Evolutionary conservation across 176 grass and related monocot genomes (phyloP).

Genomic region (Oryza brachyantha): DNA sequence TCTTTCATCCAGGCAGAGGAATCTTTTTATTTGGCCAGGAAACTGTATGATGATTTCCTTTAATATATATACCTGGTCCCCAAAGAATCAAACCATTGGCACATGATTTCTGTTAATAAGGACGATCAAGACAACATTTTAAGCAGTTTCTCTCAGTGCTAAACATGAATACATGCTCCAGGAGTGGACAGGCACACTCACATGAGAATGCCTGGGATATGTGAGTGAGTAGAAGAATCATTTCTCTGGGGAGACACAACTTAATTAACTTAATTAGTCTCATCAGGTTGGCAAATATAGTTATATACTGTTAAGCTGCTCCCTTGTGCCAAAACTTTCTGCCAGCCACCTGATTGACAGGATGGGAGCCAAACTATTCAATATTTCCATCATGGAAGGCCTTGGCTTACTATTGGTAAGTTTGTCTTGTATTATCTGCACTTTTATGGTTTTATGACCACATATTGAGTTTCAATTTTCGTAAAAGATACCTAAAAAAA

Average conservation of each 20-base stretch:
- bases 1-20: neutral
- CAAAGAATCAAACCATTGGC: neutral
- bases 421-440: neutral
- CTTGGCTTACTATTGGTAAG: neutral
- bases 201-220: neutral
- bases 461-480: neutral
- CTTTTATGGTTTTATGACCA: too few relatives aligned
- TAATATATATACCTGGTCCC: constrained; percentile 25
- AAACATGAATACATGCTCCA: neutral
- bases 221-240: constrained; percentile 14
- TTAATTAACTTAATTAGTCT: neutral
- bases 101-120: constrained; percentile 15
- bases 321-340: neutral
- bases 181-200: constrained; percentile 2
- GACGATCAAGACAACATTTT: neutral
- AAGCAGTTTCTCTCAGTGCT: neutral
- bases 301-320: neutral
- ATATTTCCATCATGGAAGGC: neutral
- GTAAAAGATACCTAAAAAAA: too few relatives aligned
- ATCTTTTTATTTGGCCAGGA: constrained; percentile 30
- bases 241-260: neutral
- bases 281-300: neutral
- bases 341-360: neutral
- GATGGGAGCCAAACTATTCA: neutral
- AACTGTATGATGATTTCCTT: constrained; percentile 3